These are phyloP conservation scores for Russula emetica DNA, from an alignment of 768 basidiomycete genomes.

Conservation along the genomic window DNA sequence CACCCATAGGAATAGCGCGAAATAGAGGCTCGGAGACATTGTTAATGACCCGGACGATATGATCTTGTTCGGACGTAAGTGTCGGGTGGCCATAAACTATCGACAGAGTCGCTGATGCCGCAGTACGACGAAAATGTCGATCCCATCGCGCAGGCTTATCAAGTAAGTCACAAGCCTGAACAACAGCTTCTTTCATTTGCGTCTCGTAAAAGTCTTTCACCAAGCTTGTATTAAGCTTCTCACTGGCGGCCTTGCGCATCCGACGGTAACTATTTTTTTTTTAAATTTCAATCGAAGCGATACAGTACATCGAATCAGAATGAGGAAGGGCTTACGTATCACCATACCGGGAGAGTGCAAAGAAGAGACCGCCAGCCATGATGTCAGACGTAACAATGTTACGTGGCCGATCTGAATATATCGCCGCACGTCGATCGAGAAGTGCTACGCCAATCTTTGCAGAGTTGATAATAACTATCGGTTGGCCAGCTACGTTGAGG, in stretches of 20 bases:
- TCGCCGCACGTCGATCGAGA: not conserved
- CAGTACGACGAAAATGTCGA: not conserved
- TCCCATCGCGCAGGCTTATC: not conserved
- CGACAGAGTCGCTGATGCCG: not conserved
- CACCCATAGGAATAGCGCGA: not conserved
- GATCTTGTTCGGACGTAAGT: not conserved
- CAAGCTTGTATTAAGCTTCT: not conserved
- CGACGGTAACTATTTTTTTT: too few species aligned
- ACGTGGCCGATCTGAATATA: not conserved
- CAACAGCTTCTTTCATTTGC: not conserved
- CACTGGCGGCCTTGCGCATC: not conserved
- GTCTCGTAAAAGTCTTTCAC: not conserved
- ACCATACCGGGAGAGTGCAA: not conserved
- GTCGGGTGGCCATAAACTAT: not conserved
- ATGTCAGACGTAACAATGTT: not conserved
- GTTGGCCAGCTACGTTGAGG: slow-evolving; percentile 1
- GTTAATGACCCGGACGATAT: not conserved
- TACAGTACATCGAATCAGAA: too few species aligned
- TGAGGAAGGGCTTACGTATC: not conserved
- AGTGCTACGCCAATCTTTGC: not conserved
- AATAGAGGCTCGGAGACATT: not conserved
- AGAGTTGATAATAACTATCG: not conserved
- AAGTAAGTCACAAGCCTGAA: not conserved
- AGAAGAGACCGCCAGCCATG: not conserved
- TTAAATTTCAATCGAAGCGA: too few species aligned